phyloP scores from a whole-genome alignment of 2,329 filamentous ascomycete species.

The Pseudogymnoascus sp. region DNA sequence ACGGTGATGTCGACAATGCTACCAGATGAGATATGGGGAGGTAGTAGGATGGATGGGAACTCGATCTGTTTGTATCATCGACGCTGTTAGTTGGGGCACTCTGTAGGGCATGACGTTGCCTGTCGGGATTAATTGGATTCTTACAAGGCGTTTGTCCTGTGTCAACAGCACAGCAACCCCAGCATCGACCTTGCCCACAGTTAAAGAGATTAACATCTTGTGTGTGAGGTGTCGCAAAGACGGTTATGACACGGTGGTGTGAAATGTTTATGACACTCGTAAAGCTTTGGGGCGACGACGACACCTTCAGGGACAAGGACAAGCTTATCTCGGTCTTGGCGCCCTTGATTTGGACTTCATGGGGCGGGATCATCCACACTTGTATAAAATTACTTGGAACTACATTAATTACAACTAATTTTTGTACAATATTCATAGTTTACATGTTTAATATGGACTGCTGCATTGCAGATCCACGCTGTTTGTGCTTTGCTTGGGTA shows the following conservation, averaged over 20 bases:
- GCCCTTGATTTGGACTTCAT: background rate
- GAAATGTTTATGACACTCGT: background rate
- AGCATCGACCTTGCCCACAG: conserved; percentile 97
- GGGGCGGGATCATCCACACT: conserved; percentile 1
- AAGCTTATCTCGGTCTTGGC: conserved; percentile 8
- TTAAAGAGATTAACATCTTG: conserved; percentile 91
- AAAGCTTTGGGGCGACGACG: background rate
- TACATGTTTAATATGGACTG: background rate
- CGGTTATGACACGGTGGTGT: background rate
- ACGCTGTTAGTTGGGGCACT: conserved; percentile 18
- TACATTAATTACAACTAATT: background rate
- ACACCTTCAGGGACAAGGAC: conserved; percentile 3
- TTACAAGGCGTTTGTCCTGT: conserved; percentile 89
- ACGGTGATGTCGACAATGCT: conserved; percentile 98
- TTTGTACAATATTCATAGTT: background rate
- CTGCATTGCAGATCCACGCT: conserved; percentile 3
- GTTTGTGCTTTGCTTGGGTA: conserved; percentile 9
- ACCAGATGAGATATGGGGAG: conserved; percentile 88
- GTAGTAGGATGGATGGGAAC: conserved; percentile 94
- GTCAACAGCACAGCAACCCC: conserved; percentile 95
- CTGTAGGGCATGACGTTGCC: background rate
- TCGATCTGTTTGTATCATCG: conserved; percentile 62
- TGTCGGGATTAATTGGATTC: conserved; percentile 25
- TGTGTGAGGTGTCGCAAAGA: conserved; percentile 9
- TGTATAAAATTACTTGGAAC: background rate